Percentiles rank a stretch among this genome's conserved stretches.
Evolutionary conservation across 2,329 filamentous ascomycete species (phyloP).

Genomic region (Penicillium sp.): DNA sequence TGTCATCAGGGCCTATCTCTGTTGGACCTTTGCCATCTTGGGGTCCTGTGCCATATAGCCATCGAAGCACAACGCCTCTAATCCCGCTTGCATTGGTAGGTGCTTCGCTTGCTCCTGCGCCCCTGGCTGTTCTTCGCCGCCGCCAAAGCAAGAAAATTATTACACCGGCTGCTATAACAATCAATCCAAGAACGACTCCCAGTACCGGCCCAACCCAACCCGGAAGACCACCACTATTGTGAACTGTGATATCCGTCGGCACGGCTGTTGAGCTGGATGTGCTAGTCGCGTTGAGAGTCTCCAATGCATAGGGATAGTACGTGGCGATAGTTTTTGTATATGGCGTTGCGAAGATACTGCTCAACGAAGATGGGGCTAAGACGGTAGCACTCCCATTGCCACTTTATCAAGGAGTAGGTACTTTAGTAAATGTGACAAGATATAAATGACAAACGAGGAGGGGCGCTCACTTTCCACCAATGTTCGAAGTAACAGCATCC

Average conservation of each 20-base stretch:
- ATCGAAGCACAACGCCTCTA: constrained; percentile 11
- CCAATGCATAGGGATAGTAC: constrained; percentile 56
- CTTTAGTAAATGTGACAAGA: constrained; percentile 6
- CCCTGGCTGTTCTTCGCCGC: neutral
- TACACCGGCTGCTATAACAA: constrained; percentile 8
- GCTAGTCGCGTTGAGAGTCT: constrained; percentile 6
- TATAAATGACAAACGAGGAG: neutral
- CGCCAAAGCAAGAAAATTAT: constrained; percentile 13
- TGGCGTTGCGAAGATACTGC: constrained; percentile 49
- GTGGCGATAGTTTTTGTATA: constrained; percentile 56
- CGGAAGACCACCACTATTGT: constrained; percentile 7
- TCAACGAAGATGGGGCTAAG: constrained; percentile 36
- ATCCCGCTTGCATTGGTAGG: constrained; percentile 4
- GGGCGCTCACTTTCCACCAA: constrained; percentile 34
- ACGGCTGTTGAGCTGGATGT: constrained; percentile 1
- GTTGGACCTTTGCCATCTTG: constrained; percentile 7
- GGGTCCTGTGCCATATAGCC: constrained; percentile 8
- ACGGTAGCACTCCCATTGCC: constrained; percentile 30
- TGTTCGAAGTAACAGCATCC: constrained; percentile 24
- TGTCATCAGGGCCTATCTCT: constrained; percentile 1
- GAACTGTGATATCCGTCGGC: constrained; percentile 3
- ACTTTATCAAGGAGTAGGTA: constrained; percentile 15
- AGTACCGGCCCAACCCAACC: constrained; percentile 13
- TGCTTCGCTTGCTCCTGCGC: constrained; percentile 4
- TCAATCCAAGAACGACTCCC: constrained; percentile 13